Base-by-base conservation (phyloP, 169 alveolate genomes). In the Amoebophrya sp. region DNA sequence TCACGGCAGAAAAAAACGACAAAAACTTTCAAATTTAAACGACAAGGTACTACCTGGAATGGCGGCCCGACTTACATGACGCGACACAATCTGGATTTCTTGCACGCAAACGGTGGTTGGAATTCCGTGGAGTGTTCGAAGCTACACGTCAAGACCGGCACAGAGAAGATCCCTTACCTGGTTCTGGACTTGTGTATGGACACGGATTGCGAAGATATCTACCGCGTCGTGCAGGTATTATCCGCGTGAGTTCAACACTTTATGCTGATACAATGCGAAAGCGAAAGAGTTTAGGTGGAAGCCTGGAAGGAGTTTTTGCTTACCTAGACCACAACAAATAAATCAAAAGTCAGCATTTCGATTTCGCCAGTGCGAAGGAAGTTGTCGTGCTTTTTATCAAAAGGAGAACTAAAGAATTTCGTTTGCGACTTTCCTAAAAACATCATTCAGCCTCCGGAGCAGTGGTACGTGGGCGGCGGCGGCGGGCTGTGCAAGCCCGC, bases 361-460 rank as follows among this genome's bases (percentile, higher is more conserved):
- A n/a, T n/a, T n/a, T n/a, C n/a, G n/a, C n/a, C n/a, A n/a, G n/a
- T n/a, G n/a, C n/a, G n/a, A n/a, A n/a, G n/a, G n/a, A n/a, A n/a
- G n/a, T n/a, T n/a, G n/a, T n/a, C n/a, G n/a, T n/a, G n/a, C n/a
- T n/a, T n/a, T n/a, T n/a, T n/a, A n/a, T n/a, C n/a, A n/a, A n/a
- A n/a, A n/a, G n/a, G n/a, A n/a, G n/a, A n/a, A n/a, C n/a, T n/a
- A n/a, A n/a, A n/a, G n/a, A n/a, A n/a, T n/a, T n/a, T n/a, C n/a
- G n/a, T n/a, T n/a, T n/a, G n/a, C n/a, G n/a, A n/a, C n/a, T n/a
- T n/a, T n/a, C n/a, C n/a, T n/a, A n/a, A n/a, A n/a, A n/a, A n/a
- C n/a, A n/a, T n/a, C n/a, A n/a, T n/a, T n/a, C 83, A 66, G 83
- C 83, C 83, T 66, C 83, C 83, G 0, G 83, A 66, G 35, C 83